Evolutionary conservation across 495 filamentous ascomycete species (phyloP).

Genomic region (Pseudotulostoma volvatum): DNA sequence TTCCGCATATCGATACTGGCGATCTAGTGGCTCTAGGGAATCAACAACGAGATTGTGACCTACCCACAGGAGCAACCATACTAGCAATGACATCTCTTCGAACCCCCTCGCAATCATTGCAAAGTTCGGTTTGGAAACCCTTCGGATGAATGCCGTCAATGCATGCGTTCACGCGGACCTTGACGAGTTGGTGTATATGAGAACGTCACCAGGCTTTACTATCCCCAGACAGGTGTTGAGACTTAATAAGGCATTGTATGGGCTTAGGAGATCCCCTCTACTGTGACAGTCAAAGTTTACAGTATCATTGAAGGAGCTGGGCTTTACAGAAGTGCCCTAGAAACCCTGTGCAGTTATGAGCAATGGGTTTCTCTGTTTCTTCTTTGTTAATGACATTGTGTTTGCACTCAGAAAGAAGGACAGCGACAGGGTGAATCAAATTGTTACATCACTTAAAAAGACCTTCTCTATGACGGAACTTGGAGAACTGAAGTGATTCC

Average conservation of each 20-base stretch:
- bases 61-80: slow-evolving; percentile 8
- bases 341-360: slow-evolving; percentile 8
- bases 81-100: slow-evolving; percentile 9
- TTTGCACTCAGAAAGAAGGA: not conserved
- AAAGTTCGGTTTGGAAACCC: slow-evolving; percentile 5
- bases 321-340: slow-evolving; percentile 6
- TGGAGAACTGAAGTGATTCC: slow-evolving; percentile 2
- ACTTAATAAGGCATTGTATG: slow-evolving; percentile 10
- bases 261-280: slow-evolving; percentile 8
- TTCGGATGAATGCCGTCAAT: slow-evolving; percentile 9
- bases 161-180: slow-evolving; percentile 14
- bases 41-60: slow-evolving; percentile 6
- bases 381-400: no score
- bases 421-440: no score
- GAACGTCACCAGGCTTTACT: slow-evolving; percentile 5
- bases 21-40: slow-evolving; percentile 15
- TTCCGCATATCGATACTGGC: no score
- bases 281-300: slow-evolving; percentile 11
- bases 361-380: slow-evolving; percentile 7
- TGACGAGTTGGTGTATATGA: slow-evolving; percentile 6
- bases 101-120: slow-evolving; percentile 7
- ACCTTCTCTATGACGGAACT: slow-evolving; percentile 7
- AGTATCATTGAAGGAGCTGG: slow-evolving; percentile 6
- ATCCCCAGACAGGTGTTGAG: not conserved
- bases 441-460: slow-evolving; percentile 4